Evolutionary conservation across 2,329 filamentous ascomycete species (phyloP), one percentile per base, ranked within the genome.

Genomic region (Sporothrix luriei): DNA sequence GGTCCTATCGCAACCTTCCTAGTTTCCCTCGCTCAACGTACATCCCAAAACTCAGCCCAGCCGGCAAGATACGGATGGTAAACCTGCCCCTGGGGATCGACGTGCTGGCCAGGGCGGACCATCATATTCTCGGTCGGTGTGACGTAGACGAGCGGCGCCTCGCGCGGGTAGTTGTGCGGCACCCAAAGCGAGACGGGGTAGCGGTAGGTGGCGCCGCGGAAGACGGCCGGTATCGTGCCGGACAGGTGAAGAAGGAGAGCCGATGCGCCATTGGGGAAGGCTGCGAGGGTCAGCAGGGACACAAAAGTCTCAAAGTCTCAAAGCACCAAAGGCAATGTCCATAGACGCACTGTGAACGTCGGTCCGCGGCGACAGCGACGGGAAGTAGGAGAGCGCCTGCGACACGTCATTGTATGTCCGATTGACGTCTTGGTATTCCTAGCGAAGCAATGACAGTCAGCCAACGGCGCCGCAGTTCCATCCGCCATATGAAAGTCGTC

Each of bases 41-140:
- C 92, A 87, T 97, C 92, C 91, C 92, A 95, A 75, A 91, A 94
- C 74, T 92, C 89, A 43, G 85, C 83, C 95, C 95, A 99, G 72
- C 93, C 90, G 43, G 93, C 92, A 61, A 99, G 83, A 78, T 98
- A 99, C 49, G 95, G 95, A 78, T 99, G 95, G 78, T 98, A 99
- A 73, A 98, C 88, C 78, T 92, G 90, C 33, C 95, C 95, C 76
- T 98, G 94, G 5, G 92, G 89, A 76, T 95, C 93, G 71, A 99
- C 93, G 82, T 99, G 93, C 77, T 99, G 95, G 0, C 95, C 95
- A 0, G 94, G 93, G 24, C 94, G 87, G 54, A 99, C 90, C 73
- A 91, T 81, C 93, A 99, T 98, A 73, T 89, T 91, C 73, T 92
- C 90, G 5, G 91, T 92, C 2, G 95, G 94, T 7, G 89, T 94